Evolutionary conservation across 31 red algal genomes (phyloP), one percentile per base, ranked within the genome.

Genomic region (Endocladia muricata): DNA sequence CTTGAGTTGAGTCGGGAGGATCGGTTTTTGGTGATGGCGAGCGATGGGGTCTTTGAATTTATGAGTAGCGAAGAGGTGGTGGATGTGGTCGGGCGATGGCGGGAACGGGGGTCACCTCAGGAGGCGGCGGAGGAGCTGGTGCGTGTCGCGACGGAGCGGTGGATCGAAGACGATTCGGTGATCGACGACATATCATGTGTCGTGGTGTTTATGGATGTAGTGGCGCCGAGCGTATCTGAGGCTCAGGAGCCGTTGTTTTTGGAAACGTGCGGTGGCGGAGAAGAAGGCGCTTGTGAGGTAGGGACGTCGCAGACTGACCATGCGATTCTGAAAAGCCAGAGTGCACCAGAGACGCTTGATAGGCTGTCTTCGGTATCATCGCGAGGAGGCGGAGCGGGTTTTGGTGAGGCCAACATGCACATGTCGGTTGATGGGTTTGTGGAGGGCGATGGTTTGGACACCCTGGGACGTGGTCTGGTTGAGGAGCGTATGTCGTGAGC

Each of bases 41-140:
- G 77, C 47, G 94, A 96, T 68, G 94, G 94, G 21, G 62, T 96
- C 15, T 96, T 90, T 67, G 94, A 96, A 68, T 96, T 96, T 78
- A 75, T 96, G 57, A 61, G 78, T 39, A 88, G 42, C 52, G 72
- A 91, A 15, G 88, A 96, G 34, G 78, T 96, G 23, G 79, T 92
- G 42, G 42, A 82, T 32, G 37, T 84, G 37, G 88, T 96, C 1
- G 94, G 82, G 4, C 47, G 49, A 19, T 79, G 74, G 30, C 66
- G 82, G 6, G 84, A 92, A 22, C 78, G 78, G 13, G 91, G 84
- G 37, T 36, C 61, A 0, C 55, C 83, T 33, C 94, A 96, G 52
- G 87, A 90, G 31, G 94, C 86, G 0, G 88, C 94, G 1, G 94
- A 96, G 62, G 68, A 77, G 63, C 82, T 96, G 1, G 94, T 96